Evolutionary conservation across 495 filamentous ascomycete genomes (phyloP).

Genomic region (Cryomyces minteri): DNA sequence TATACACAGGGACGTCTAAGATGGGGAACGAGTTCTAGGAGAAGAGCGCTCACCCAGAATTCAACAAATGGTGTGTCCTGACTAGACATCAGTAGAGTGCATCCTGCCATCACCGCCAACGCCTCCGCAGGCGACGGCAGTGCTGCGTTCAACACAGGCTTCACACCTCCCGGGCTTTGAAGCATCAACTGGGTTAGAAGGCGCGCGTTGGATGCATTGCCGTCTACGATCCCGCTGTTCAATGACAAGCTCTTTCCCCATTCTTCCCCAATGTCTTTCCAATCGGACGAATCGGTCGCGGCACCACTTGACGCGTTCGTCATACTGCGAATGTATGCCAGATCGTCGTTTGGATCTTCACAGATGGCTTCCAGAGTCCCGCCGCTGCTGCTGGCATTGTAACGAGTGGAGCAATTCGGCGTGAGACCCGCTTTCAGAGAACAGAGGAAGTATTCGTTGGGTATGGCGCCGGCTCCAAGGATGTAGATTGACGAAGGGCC

Average conservation of each 20-base stretch:
- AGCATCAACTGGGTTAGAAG: slow-evolving; percentile 38
- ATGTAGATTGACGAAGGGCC: slow-evolving; percentile 39
- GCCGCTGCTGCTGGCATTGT: slow-evolving; percentile 37
- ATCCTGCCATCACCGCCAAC: slow-evolving; percentile 44
- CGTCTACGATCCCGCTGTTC: slow-evolving; percentile 36
- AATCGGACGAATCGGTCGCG: neutral
- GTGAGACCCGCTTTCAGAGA: slow-evolving; percentile 36
- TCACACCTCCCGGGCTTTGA: neutral
- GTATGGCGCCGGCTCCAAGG: slow-evolving; percentile 29
- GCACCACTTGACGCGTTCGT: slow-evolving; percentile 17
- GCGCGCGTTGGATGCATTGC: slow-evolving; percentile 40
- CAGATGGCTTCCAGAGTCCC: slow-evolving; percentile 35
- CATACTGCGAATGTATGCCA: slow-evolving; percentile 30
- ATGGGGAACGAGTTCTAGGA: neutral
- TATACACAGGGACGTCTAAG: neutral
- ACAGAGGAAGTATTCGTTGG: slow-evolving; percentile 38
- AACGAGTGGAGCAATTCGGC: slow-evolving; percentile 41
- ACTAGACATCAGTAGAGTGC: slow-evolving; percentile 37
- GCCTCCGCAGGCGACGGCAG: slow-evolving; percentile 48
- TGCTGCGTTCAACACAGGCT: slow-evolving; percentile 14
- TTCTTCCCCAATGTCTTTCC: slow-evolving; percentile 6
- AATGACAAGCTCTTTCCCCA: slow-evolving; percentile 41
- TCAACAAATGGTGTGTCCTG: slow-evolving; percentile 35
- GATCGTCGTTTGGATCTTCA: slow-evolving; percentile 29
- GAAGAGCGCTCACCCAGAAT: slow-evolving; percentile 24